Percentiles rank a stretch among this genome's conserved stretches.
Conservation (phyloP, 208 protist genomes). For the Naegleria lovaniensis region DNA sequence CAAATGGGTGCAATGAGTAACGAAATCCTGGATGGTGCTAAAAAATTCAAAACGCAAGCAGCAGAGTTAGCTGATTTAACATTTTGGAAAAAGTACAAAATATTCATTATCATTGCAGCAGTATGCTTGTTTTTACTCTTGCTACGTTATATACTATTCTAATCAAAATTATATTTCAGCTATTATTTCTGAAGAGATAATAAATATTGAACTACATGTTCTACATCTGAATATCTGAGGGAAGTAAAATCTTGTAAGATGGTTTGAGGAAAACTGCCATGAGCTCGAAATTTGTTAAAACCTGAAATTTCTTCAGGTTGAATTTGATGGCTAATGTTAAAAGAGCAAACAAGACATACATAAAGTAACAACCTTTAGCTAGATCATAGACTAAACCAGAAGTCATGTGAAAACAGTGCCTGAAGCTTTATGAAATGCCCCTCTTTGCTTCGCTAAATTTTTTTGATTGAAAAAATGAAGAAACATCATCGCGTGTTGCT, state of each 20-base stretch:
- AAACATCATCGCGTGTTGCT: too few relatives aligned
- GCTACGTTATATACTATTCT: neutral
- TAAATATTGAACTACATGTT: neutral
- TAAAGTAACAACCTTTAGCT: too few relatives aligned
- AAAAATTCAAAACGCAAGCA: conserved; percentile 3
- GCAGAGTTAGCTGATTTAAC: neutral
- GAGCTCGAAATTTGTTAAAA: neutral
- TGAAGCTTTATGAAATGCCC: too few relatives aligned
- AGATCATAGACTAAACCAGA: too few relatives aligned
- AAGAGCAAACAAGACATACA: too few relatives aligned
- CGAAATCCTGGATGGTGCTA: neutral
- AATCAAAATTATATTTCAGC: neutral
- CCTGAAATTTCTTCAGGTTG: too few relatives aligned
- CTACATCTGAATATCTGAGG: neutral
- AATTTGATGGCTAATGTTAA: too few relatives aligned
- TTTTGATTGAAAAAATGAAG: too few relatives aligned
- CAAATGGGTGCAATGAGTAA: neutral
- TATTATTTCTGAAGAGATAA: neutral
- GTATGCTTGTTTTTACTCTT: neutral
- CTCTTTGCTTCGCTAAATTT: too few relatives aligned
- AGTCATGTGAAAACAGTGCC: too few relatives aligned
- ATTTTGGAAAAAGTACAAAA: neutral
- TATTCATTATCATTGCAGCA: neutral
- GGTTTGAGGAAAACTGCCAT: neutral
- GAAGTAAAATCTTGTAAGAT: neutral